Evolutionary conservation across 306 rosid species (phyloP).

Genomic region (Begonia peltatifolia): DNA sequence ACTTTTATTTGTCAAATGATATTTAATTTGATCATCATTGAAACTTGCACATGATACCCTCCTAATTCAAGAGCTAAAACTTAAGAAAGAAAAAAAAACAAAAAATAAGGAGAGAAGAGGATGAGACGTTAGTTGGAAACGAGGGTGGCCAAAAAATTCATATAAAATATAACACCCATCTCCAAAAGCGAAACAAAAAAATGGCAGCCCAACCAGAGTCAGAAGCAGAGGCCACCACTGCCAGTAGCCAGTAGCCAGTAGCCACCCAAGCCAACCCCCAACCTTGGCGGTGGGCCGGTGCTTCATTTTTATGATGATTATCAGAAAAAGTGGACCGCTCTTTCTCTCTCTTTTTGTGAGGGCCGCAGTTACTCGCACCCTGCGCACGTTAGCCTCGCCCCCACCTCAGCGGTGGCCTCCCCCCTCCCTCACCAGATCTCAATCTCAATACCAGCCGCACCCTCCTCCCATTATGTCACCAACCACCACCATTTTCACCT

Average conservation of each 20-base stretch:
- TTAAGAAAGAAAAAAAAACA: too few species aligned
- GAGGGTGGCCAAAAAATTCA: too few species aligned
- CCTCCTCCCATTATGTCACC: constrained; percentile 43
- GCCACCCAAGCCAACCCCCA: constrained; percentile 7
- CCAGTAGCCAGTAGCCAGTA: constrained; percentile 6
- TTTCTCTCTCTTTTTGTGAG: constrained; percentile 1
- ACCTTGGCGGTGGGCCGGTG: constrained; percentile 18
- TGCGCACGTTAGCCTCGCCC: constrained; percentile 40
- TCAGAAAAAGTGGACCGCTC: constrained; percentile 23
- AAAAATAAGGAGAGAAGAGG: too few species aligned
- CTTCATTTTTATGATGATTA: neutral
- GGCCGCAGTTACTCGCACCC: constrained; percentile 17
- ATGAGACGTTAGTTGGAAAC: too few species aligned
- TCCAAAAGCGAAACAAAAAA: too few species aligned
- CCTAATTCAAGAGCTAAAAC: too few species aligned
- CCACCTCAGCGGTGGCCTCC: constrained; percentile 84
- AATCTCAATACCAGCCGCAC: constrained; percentile 75
- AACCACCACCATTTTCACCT: constrained; percentile 17
- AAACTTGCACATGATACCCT: too few species aligned
- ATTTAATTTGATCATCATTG: too few species aligned
- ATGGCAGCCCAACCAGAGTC: too few species aligned
- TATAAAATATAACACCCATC: too few species aligned
- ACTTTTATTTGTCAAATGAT: too few species aligned
- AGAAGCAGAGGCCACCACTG: neutral
- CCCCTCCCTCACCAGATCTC: constrained; percentile 40